Evolutionary conservation across 805 yeast genomes (phyloP).

Genomic region (Ogataea dorogensis): DNA sequence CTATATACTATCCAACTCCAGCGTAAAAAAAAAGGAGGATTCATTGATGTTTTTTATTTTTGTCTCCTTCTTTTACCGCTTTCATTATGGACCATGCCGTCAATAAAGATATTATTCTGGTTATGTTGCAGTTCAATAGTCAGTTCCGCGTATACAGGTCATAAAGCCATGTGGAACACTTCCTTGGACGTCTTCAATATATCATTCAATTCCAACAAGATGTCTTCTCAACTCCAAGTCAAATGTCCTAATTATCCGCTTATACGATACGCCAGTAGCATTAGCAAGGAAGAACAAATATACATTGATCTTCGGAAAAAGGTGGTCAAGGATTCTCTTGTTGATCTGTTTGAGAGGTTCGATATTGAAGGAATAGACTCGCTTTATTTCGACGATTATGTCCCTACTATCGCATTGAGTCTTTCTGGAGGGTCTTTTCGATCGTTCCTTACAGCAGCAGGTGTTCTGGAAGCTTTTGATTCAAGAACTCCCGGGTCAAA

Average conservation of each 20-base stretch:
- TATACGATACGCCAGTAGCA: constrained; percentile 13
- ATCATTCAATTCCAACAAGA: not conserved
- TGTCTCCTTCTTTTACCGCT: constrained; percentile 10
- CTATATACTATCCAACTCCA: constrained; percentile 10
- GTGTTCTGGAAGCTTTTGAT: constrained; percentile 52
- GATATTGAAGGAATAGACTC: constrained; percentile 12
- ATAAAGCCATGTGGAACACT: not conserved
- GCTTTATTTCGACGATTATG: constrained; percentile 3
- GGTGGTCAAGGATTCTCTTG: constrained; percentile 2
- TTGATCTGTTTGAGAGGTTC: constrained; percentile 15
- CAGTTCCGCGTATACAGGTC: not conserved
- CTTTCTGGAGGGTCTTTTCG: constrained; percentile 56
- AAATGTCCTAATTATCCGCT: constrained; percentile 16
- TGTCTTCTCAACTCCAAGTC: constrained; percentile 5
- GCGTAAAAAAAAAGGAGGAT: constrained; percentile 1
- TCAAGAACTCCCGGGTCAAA: constrained; percentile 39
- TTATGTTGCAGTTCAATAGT: not conserved
- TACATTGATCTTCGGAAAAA: constrained; percentile 10
- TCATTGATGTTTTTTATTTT: constrained; percentile 1
- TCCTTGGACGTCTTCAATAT: constrained; percentile 1
- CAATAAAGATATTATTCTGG: not conserved
- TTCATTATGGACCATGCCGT: constrained; percentile 4
- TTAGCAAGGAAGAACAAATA: constrained; percentile 14
- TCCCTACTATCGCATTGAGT: constrained; percentile 38
- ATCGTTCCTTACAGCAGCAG: constrained; percentile 60